Evolutionary conservation across 768 basidiomycete species (phyloP).

Genomic region (Neoboletus brunneissimus): DNA sequence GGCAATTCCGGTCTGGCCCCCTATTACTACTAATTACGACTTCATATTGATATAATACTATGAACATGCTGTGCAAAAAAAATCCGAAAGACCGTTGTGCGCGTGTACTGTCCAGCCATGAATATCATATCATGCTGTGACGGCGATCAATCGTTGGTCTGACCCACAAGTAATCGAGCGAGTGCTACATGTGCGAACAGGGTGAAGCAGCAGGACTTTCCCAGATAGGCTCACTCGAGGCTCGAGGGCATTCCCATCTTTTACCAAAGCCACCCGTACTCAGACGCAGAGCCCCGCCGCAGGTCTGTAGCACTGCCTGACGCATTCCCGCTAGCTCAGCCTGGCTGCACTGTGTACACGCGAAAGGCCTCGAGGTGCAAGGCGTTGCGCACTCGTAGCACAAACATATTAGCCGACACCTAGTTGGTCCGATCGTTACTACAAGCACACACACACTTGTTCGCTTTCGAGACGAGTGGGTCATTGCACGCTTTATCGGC

Average conservation of each 20-base stretch:
- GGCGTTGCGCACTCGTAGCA: conserved; percentile 15
- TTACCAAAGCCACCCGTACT: not conserved
- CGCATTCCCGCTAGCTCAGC: conserved; percentile 11
- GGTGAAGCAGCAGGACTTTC: not conserved
- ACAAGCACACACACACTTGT: not conserved
- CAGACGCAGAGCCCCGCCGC: not conserved
- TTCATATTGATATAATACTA: conserved; percentile 4
- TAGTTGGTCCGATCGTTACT: conserved; percentile 9
- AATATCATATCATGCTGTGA: not conserved
- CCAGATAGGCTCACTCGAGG: not conserved
- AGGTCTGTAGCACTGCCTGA: conserved; percentile 15
- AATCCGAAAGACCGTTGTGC: not conserved
- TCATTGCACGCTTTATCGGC: not conserved
- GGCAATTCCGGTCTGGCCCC: not conserved
- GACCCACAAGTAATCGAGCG: not conserved
- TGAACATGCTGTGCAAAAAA: not conserved
- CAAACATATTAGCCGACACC: conserved; percentile 15
- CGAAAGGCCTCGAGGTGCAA: conserved; percentile 24
- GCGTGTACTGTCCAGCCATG: not conserved
- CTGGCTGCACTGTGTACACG: conserved; percentile 22
- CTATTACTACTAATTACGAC: not conserved
- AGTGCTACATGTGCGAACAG: not conserved
- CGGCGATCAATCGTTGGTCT: not conserved
- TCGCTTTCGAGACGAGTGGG: conserved; percentile 5
- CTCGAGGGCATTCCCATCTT: not conserved